Percentiles rank a stretch among this genome's conserved stretches.
phyloP scores from a whole-genome alignment of 2,329 filamentous ascomycete genomes.

The Arthrobotrys iridis region DNA sequence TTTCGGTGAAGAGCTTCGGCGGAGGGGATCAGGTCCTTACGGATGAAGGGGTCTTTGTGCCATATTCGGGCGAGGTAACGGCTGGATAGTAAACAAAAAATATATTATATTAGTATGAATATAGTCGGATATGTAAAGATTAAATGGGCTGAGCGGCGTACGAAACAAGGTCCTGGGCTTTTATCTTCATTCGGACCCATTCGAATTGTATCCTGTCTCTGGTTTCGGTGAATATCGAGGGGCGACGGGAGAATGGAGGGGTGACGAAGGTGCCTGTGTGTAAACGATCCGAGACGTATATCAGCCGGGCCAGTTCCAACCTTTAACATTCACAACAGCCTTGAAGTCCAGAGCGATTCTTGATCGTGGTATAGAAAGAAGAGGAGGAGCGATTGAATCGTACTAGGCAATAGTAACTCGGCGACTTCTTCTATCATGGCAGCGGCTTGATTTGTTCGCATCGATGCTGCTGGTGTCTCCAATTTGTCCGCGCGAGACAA shows the following conservation, averaged over 20 bases:
- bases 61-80: constrained; percentile 43
- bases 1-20: constrained; percentile 55
- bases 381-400: neutral
- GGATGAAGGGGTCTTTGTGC: constrained; percentile 38
- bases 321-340: neutral
- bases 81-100: constrained; percentile 24
- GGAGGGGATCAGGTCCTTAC: constrained; percentile 48
- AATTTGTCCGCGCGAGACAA: neutral
- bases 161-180: constrained; percentile 55
- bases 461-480: constrained; percentile 1
- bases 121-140: neutral
- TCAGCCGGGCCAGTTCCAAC: neutral
- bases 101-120: constrained; percentile 1
- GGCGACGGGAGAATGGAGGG: constrained; percentile 55
- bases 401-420: constrained; percentile 38
- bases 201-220: constrained; percentile 53
- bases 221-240: constrained; percentile 55
- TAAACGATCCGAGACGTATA: neutral
- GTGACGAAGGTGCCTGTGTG: constrained; percentile 56
- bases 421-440: constrained; percentile 21
- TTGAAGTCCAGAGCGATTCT: no score
- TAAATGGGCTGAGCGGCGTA: constrained; percentile 4
- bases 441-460: constrained; percentile 7
- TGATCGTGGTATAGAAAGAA: neutral
- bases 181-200: constrained; percentile 51